Conservation (phyloP, 2,329 filamentous ascomycete species). For the Paecilomyces sp. region DNA sequence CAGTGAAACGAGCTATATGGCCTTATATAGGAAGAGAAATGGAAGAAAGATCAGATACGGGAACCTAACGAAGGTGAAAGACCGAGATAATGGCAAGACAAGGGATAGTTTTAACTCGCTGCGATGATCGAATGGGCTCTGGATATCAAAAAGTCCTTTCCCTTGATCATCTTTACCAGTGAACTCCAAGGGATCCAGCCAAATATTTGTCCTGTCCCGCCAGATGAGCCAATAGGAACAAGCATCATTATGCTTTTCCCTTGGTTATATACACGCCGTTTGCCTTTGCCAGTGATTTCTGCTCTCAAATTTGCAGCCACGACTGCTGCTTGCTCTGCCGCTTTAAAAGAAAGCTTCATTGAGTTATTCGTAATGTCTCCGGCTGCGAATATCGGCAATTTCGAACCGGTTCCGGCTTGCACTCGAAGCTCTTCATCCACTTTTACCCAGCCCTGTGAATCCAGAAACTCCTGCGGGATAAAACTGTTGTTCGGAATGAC, state of each 20-base stretch:
- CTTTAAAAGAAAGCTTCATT: conserved; percentile 19
- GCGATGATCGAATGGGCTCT: conserved; percentile 13
- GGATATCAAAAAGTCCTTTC: conserved; percentile 32
- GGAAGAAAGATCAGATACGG: no score
- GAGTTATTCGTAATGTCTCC: conserved; percentile 24
- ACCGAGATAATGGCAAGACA: no score
- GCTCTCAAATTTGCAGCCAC: conserved; percentile 19
- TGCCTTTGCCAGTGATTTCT: conserved; percentile 14
- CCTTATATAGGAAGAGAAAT: no score
- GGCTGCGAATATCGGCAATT: conserved; percentile 19
- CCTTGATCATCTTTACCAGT: conserved; percentile 38
- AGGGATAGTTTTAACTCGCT: neutral
- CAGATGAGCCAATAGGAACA: conserved; percentile 19
- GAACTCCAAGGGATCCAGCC: conserved; percentile 31
- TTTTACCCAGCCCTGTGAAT: conserved; percentile 41
- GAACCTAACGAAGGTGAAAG: no score
- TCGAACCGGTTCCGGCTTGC: conserved; percentile 1
- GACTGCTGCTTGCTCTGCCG: conserved; percentile 16
- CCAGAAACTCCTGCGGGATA: conserved; percentile 42
- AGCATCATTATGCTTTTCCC: conserved; percentile 19
- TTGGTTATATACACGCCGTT: conserved; percentile 13
- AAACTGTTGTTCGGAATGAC: conserved; percentile 47
- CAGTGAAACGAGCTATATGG: neutral
- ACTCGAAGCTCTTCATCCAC: conserved; percentile 34
- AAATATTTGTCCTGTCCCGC: conserved; percentile 23